These are phyloP conservation scores for Aspergillus bombycis DNA, from an alignment of 2,329 filamentous ascomycete genomes.

Conservation along the genomic window DNA sequence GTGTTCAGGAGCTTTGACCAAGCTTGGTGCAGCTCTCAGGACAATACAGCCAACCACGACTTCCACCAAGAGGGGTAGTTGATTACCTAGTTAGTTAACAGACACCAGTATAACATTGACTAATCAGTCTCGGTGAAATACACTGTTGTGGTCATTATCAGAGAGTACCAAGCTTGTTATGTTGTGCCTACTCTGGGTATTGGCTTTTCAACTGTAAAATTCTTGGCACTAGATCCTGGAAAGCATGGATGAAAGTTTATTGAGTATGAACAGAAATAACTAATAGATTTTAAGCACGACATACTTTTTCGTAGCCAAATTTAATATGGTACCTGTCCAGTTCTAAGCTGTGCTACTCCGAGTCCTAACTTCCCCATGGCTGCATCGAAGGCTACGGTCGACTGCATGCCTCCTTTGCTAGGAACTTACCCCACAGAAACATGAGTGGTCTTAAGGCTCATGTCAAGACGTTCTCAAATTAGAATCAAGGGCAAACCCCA, in stretches of 20 bases:
- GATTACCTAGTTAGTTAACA: background rate
- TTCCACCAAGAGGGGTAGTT: background rate
- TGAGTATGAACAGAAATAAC: background rate
- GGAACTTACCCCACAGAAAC: background rate
- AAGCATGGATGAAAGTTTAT: background rate
- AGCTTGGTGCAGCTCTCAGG: background rate
- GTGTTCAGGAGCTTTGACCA: slow-evolving; percentile 2
- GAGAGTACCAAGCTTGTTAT: background rate
- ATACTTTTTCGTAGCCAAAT: background rate
- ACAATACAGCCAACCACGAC: background rate
- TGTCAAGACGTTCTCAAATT: background rate
- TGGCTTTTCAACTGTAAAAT: background rate
- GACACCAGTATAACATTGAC: background rate
- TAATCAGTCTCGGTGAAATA: background rate
- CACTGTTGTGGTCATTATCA: background rate
- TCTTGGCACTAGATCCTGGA: background rate
- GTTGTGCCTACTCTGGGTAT: background rate
- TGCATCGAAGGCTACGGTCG: background rate
- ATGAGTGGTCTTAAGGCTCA: background rate
- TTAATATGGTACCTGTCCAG: background rate
- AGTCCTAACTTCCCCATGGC: background rate
- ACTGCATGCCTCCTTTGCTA: background rate
- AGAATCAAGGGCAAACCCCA: background rate
- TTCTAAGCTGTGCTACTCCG: background rate
- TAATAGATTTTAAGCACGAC: background rate